Evolutionary conservation across 2,329 filamentous ascomycete species (phyloP), one percentile per base, ranked within the genome.

Genomic region (Aspergillus ustus): DNA sequence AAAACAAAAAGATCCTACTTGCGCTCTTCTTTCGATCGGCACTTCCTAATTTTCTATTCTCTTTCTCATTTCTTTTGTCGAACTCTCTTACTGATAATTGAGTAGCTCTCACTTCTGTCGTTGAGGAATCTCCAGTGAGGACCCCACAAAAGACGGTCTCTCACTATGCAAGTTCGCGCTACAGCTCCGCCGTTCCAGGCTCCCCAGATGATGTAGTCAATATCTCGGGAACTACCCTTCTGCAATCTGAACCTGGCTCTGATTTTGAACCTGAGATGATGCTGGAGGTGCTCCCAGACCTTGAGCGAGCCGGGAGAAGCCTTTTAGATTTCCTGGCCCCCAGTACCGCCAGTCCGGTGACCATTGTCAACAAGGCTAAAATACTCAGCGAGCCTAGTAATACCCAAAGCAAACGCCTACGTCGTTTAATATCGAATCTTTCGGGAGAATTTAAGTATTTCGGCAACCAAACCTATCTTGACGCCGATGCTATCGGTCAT

Each of bases 321-420:
- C 66, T 81, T 2, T 62, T 82, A 22, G 69, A 77, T 13, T 70
- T 78, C 4, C 70, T 81, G 8, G 68, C 75, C 6, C 73, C 76
- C 7, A 59, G 57, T 9, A 66, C 71, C 2, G 62, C 66, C 1
- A 67, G 73, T 40, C 66, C 68, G 0, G 66, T 71, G 5, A 65
- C 57, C 28, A 70, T 78, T 34, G 61, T 70, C 19, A 66, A 70
- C 3, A 69, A 70, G 28, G 71, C 72, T 7, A 73, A 71, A 54
- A 63, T 71, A 7, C 66, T 79, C 5, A 67, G 67, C n/a, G 67
- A 73, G 40, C 68, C 71, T 7, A 64, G 45, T 25, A 72, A 67
- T 45, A 68, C 66, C n/a, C 70, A 73, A 17, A 70, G 66, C 50
- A 73, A 65, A 61, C 70, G 70, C 7, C 60, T 79, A 8, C 62